Evolutionary conservation across 768 basidiomycete genomes (phyloP), one percentile per base, ranked within the genome.

Genomic region (Boletus bicolor): DNA sequence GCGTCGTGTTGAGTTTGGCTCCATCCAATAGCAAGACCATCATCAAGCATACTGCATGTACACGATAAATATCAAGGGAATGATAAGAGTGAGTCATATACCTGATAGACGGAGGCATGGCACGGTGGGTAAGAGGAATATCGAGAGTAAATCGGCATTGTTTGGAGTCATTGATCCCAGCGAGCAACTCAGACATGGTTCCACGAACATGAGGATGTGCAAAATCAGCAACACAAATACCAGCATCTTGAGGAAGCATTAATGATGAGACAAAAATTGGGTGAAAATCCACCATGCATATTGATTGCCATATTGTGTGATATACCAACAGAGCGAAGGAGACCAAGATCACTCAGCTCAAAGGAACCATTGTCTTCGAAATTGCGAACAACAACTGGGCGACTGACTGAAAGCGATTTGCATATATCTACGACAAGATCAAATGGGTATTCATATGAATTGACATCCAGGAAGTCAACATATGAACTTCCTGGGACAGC

Each of bases 21-120:
- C 57, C 52, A 61, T 1, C 57, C 44, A 4, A 54, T n/a, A 8
- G 50, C 28, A 0, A 61, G 35, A 5, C 57, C 57, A 3, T 61
- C 41, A 5, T 55, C 41, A 7, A 61, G 44, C 34, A 58, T 28
- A 8, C 59, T 60, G n/a, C 5, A 15, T 15, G 11, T 17, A 21
- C 0, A 6, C 19, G 2, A 5, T 24, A 7, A 41, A 17, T 43
- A 35, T 6, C 2, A 35, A 34, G 7, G 9, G 0, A 36, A 51
- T 15, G 0, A 44, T 37, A n/a, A 26, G 6, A 3, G 10, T 2
- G 19, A 14, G 3, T 9, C 12, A 10, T 12, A 28, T 6, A 49
- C 37, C 37, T 49, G 24, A 49, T 38, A 7, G 37, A 49, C 7
- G 6, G 35, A 21, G 50, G 50, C 41, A 51, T 21, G n/a, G 41